Evolutionary conservation across 371 early-diverging fungal species (phyloP).

Genomic region (Mucor velutinosus): DNA sequence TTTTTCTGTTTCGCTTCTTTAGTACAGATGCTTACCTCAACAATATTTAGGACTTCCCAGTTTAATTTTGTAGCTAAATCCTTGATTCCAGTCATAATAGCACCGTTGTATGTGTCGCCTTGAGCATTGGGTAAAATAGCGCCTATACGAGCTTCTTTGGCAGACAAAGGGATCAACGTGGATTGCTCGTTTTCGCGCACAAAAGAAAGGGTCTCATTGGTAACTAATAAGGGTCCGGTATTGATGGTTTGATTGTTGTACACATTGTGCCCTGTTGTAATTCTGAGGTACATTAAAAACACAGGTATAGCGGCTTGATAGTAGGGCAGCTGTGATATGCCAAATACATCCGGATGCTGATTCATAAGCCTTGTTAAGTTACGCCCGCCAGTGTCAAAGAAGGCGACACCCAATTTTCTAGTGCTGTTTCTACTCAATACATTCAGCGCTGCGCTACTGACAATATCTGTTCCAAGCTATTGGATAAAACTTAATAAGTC

Average conservation of each 20-base stretch:
- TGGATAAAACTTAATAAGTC: not conserved
- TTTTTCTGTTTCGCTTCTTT: not conserved
- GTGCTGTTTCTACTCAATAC: not conserved
- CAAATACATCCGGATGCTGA: conserved; percentile 28
- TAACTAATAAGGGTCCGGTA: conserved; percentile 31
- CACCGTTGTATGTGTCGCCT: conserved; percentile 29
- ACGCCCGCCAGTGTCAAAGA: conserved; percentile 22
- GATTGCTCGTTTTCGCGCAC: conserved; percentile 32
- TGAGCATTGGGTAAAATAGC: conserved; percentile 24
- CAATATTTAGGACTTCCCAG: conserved; percentile 29
- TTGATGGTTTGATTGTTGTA: conserved; percentile 36
- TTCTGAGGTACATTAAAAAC: conserved; percentile 47
- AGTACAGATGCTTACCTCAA: conserved; percentile 7
- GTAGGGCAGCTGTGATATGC: conserved; percentile 50
- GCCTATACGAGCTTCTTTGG: conserved; percentile 14
- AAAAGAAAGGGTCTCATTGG: conserved; percentile 20
- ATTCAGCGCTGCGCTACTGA: not conserved
- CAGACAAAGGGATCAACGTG: conserved; percentile 29
- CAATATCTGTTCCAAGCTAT: conserved; percentile 5
- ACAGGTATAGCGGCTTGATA: conserved; percentile 56
- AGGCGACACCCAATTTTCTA: not conserved
- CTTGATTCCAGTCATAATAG: conserved; percentile 25
- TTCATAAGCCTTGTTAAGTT: conserved; percentile 30
- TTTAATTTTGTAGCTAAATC: conserved; percentile 27
- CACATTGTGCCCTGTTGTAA: conserved; percentile 42